Evolutionary conservation across 441 rosid species (phyloP).

Genomic region (Jatropha multifida): DNA sequence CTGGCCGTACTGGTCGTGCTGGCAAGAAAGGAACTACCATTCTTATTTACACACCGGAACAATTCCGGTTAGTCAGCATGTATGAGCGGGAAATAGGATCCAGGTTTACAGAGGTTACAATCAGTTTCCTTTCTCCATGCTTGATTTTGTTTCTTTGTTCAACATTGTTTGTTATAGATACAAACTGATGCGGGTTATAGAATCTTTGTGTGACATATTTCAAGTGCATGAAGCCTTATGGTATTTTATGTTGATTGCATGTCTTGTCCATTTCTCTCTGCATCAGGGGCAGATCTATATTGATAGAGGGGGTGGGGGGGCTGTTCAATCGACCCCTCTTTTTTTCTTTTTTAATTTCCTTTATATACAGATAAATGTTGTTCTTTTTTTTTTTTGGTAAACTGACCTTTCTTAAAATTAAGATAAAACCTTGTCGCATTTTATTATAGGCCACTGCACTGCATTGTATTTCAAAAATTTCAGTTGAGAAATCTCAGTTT

Average conservation of each 20-base stretch:
- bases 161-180: not conserved
- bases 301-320: too few species aligned
- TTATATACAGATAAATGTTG: too few species aligned
- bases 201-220: not conserved
- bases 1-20: conserved; percentile 99
- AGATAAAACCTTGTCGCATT: too few species aligned
- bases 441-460: too few species aligned
- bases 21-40: conserved; percentile 96
- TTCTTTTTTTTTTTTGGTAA: too few species aligned
- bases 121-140: not conserved
- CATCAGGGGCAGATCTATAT: too few species aligned
- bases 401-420: too few species aligned
- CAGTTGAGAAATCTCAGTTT: not conserved
- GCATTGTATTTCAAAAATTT: not conserved
- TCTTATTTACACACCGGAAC: conserved; percentile 68
- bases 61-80: conserved; percentile 58
- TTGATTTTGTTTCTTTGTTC: not conserved
- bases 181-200: not conserved
- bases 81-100: conserved; percentile 90
- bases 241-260: not conserved
- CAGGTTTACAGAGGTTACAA: conserved; percentile 73
- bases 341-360: too few species aligned
- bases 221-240: not conserved
- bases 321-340: too few species aligned
- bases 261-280: not conserved